Conservation (phyloP, 805 yeast genomes). For the Metschnikowia chrysomelidarum region DNA sequence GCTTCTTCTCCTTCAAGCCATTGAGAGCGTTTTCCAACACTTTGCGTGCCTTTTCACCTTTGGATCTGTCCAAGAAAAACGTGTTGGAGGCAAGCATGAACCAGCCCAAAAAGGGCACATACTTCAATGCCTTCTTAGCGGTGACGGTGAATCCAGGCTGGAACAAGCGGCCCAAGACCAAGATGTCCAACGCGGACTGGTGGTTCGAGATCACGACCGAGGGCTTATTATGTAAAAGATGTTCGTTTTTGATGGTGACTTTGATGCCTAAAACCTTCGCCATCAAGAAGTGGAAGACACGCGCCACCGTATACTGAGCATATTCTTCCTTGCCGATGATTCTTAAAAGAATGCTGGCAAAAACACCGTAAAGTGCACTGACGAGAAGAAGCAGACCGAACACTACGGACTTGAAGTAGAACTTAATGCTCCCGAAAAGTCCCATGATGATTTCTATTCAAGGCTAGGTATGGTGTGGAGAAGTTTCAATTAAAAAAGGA, state of each 20-base stretch:
- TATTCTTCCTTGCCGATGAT: conserved; percentile 72
- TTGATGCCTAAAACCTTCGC: conserved; percentile 65
- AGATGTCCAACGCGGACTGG: conserved; percentile 85
- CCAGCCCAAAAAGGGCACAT: conserved; percentile 93
- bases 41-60: conserved; percentile 68
- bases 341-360: conserved; percentile 67
- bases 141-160: conserved; percentile 90
- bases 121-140: conserved; percentile 81
- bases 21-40: conserved; percentile 71
- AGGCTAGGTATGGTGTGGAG: too few relatives aligned
- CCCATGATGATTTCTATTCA: conserved; percentile 18
- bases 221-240: conserved; percentile 48
- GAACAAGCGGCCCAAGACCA: conserved; percentile 77
- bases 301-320: conserved; percentile 87
- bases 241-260: conserved; percentile 57
- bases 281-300: conserved; percentile 68
- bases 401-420: conserved; percentile 52
- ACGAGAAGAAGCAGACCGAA: conserved; percentile 50
- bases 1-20: conserved; percentile 57
- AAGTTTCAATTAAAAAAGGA: too few relatives aligned
- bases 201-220: conserved; percentile 85
- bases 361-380: conserved; percentile 72
- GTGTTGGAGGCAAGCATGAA: conserved; percentile 91
- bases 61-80: conserved; percentile 82
- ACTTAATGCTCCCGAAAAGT: conserved; percentile 35